A percentile compares a stretch with the other conserved stretches of the same genome.
These are phyloP conservation scores for Penicillium desertorum DNA, from an alignment of 495 filamentous ascomycete genomes.

Conservation along the genomic window DNA sequence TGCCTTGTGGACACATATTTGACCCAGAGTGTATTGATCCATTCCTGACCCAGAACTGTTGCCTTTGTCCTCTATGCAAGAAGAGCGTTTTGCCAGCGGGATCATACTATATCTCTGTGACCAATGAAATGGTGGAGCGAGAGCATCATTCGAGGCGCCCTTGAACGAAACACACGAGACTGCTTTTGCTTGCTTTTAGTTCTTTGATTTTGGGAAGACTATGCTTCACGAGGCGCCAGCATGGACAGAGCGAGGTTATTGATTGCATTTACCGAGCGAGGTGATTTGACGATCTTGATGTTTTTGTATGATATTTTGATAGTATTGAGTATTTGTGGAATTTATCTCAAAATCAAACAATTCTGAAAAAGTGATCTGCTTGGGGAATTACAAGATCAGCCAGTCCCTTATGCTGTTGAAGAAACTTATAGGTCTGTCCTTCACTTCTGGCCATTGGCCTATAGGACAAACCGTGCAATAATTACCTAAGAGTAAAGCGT, in stretches of 20 bases:
- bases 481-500: not conserved
- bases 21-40: slow-evolving; percentile 86
- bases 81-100: slow-evolving; percentile 65
- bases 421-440: not conserved
- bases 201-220: not conserved
- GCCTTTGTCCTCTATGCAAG: slow-evolving; percentile 87
- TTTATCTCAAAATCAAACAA: not conserved
- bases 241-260: not conserved
- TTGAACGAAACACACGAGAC: not conserved
- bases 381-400: not conserved
- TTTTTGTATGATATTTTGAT: not conserved
- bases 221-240: not conserved
- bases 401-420: not conserved
- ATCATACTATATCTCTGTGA: slow-evolving; percentile 64
- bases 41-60: slow-evolving; percentile 68
- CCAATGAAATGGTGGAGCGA: slow-evolving; percentile 78
- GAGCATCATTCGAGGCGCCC: slow-evolving; percentile 49
- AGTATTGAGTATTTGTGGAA: not conserved
- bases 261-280: slow-evolving; percentile 5
- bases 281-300: not conserved
- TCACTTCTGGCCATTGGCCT: not conserved
- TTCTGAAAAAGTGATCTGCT: not conserved
- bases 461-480: not conserved
- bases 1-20: slow-evolving; percentile 88
- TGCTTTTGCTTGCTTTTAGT: not conserved